These are phyloP conservation scores for Ustilago tritici DNA, from an alignment of 1,284 basidiomycete species.

Conservation along the genomic window DNA sequence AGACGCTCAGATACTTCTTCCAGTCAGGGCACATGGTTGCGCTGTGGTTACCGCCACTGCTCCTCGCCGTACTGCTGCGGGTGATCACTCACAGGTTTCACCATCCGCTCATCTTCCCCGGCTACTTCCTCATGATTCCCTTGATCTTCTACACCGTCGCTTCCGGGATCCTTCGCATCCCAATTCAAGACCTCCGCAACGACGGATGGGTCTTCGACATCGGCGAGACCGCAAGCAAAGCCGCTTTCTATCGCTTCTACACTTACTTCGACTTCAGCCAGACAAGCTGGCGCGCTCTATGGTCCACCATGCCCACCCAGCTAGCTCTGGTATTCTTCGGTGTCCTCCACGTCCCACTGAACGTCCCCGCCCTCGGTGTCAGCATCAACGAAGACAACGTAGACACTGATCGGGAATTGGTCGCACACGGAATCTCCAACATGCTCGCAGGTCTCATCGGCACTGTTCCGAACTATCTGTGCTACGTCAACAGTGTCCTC, in stretches of 20 bases:
- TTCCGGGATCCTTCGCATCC: slow-evolving; percentile 76
- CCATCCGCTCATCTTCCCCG: slow-evolving; percentile 91
- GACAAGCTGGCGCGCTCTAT: slow-evolving; percentile 65
- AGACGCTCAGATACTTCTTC: slow-evolving; percentile 74
- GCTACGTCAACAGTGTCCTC: slow-evolving; percentile 70
- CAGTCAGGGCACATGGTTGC: slow-evolving; percentile 74
- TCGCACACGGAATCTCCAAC: slow-evolving; percentile 94
- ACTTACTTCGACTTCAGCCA: slow-evolving; percentile 68
- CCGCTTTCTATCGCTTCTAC: slow-evolving; percentile 68
- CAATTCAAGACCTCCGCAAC: slow-evolving; percentile 76
- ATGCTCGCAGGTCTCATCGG: slow-evolving; percentile 83
- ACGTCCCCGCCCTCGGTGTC: slow-evolving; percentile 90
- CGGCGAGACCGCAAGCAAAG: slow-evolving; percentile 69
- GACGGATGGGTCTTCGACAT: slow-evolving; percentile 92
- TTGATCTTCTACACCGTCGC: slow-evolving; percentile 82
- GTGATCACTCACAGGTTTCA: slow-evolving; percentile 83
- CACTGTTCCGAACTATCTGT: slow-evolving; percentile 76
- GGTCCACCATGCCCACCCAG: slow-evolving; percentile 71
- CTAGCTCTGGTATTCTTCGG: slow-evolving; percentile 83
- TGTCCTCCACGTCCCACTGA: slow-evolving; percentile 81
- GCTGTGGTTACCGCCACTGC: slow-evolving; percentile 82
- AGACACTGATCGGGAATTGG: slow-evolving; percentile 90
- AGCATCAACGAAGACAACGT: slow-evolving; percentile 88
- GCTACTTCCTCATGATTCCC: slow-evolving; percentile 86
- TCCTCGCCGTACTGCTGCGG: slow-evolving; percentile 82